Base-by-base conservation (phyloP, 768 basidiomycete species). In the Lentinula sp. region DNA sequence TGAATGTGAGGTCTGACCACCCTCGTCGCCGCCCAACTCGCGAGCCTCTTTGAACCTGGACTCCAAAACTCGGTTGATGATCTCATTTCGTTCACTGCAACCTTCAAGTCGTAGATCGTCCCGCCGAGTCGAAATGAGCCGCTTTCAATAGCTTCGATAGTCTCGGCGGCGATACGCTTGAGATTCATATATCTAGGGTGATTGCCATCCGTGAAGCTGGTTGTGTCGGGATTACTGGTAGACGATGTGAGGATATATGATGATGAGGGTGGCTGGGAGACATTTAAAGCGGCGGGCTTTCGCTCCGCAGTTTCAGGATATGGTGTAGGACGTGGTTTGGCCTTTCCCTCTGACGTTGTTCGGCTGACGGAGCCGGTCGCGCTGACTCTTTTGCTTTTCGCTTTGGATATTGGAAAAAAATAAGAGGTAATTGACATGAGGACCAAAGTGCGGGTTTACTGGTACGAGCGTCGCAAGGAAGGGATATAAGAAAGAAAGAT, bases 1-100 rank as follows among this genome's bases (percentile, higher is more conserved):
- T 8, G 5, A 13, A 10, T 43, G 37, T 10, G 10, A 3, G 37
- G 13, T 9, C 16, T 42, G 15, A 45, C 20, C 4, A 16, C 32
- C n/a, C 15, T 43, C 10, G 13, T 41, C 12, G 5, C 20, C 5
- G 55, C 39, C 55, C 55, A 18, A 8, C 43, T 8, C 9, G 32
- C 55, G 18, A 56, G 37, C 18, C 6, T 42, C 20, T 37, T 55
- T 2, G 77, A 77, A 39, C 84, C 78, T 2, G 83, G 79, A 0
- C 78, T 68, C 63, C 83, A 87, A 67, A 80, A 87, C 32, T 71
- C 71, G 0, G 87, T 87, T 56, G 78, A 72, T 53, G 72, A 74
- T 54, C 65, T 72, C 13, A 76, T 68, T 8, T 70, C 66, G 8
- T 67, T 65, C 20, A 71, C 52, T 45, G 63, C 67, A 2, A 63